Evolutionary conservation across 331 rosid genomes (phyloP).

Genomic region (Cydonia oblonga): DNA sequence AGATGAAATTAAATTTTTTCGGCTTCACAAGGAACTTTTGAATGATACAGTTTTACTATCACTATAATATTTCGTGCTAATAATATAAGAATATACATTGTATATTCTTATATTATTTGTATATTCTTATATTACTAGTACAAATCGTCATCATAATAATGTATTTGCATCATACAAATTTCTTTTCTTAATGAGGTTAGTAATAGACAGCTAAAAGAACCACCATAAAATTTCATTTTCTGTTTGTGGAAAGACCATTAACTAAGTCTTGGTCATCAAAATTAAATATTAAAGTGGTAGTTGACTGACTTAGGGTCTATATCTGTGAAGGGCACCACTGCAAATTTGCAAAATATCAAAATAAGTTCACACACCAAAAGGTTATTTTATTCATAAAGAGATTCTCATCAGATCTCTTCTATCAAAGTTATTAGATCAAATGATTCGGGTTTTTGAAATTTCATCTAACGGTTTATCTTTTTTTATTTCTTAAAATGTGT

Average conservation of each 20-base stretch:
- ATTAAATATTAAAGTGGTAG: neutral
- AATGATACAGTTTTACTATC: too few species aligned
- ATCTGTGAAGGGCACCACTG: neutral
- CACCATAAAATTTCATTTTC: neutral
- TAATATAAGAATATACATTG: too few species aligned
- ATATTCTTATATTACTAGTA: too few species aligned
- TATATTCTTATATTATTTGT: accelerated
- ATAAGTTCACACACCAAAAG: neutral
- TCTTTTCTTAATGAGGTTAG: too few species aligned
- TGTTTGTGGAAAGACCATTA: neutral
- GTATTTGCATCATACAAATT: too few species aligned
- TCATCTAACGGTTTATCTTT: accelerated
- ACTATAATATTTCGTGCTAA: too few species aligned
- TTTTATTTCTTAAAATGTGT: too few species aligned
- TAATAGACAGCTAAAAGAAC: neutral
- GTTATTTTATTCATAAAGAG: neutral
- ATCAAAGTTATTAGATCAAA: accelerated
- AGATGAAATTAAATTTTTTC: too few species aligned
- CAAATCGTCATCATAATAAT: accelerated
- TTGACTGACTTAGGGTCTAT: neutral
- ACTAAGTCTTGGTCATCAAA: neutral
- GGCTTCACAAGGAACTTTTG: too few species aligned
- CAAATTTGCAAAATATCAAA: neutral
- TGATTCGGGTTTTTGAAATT: accelerated
- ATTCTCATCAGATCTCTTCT: accelerated